Evolutionary conservation across 805 yeast species (phyloP), one percentile per base, ranked within the genome.

Genomic region (Zygosaccharomyces siamensis): DNA sequence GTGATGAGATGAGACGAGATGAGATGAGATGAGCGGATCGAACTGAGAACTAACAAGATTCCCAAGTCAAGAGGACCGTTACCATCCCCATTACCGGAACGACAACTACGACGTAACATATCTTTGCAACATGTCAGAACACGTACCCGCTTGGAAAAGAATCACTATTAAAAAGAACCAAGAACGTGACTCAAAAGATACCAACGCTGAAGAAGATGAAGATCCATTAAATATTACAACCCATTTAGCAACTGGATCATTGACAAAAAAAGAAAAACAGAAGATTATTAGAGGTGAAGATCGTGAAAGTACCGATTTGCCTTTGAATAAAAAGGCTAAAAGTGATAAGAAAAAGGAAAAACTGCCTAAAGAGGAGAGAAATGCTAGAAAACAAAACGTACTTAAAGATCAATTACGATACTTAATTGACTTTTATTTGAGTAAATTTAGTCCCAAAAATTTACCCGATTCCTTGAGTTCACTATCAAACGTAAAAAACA

Each of bases 91-190:
- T 18, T 18, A 18, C 20, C 20, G 20, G 20, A 18, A 18, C 20
- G 20, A 18, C 20, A 18, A 18, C 20, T 18, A 18, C 20, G 20
- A 18, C 20, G 20, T 18, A 18, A 18, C 20, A 18, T 18, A 18
- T 18, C 20, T 18, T 18, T 18, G 20, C 20, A 18, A 18, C 20
- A 18, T 50, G 53, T 44, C 53, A 2, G 46, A 50, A 33, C 51
- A 66, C 48, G 46, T 67, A 21, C 71, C 71, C 7, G 71, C 71
- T 7, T 67, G 71, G 71, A 66, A 66, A 45, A 59, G 63, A 43
- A 62, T 62, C 48, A 60, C 59, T 36, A 59, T 57, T 35, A 50
- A 53, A 36, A 50, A 51, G 43, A 33, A 16, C 16, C 52, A 57
- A 40, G 48, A 55, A 38, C 44, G 46, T 20, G 38, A 45, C 3